phyloP scores from a whole-genome alignment of 2,329 filamentous ascomycete species.

The Trichoderma asperellum region DNA sequence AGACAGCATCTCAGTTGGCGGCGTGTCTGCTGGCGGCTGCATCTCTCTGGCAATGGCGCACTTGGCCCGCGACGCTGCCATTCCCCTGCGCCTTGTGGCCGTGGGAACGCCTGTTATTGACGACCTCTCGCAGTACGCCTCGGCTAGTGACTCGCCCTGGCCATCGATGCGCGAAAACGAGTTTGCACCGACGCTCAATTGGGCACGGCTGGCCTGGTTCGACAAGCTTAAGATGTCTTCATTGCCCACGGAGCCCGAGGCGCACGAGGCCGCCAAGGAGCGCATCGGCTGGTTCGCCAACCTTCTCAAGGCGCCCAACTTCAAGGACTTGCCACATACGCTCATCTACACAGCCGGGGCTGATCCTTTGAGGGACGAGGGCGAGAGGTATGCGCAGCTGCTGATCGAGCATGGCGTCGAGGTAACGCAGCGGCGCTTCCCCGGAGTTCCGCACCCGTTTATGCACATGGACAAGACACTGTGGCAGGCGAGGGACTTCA shows the following conservation, averaged over 20 bases:
- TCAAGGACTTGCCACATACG: constrained; percentile 42
- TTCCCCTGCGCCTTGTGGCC: constrained; percentile 45
- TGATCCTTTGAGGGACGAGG: constrained; percentile 54
- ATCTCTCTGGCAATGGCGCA: constrained; percentile 47
- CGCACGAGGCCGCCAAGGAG: constrained; percentile 30
- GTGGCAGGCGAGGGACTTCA: constrained; percentile 44
- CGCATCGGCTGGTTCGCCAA: constrained; percentile 38
- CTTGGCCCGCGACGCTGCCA: constrained; percentile 45
- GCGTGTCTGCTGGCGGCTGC: constrained; percentile 51
- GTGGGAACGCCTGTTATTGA: constrained; percentile 48
- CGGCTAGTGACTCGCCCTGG: constrained; percentile 45
- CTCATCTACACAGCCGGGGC: constrained; percentile 49
- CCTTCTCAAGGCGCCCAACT: constrained; percentile 43
- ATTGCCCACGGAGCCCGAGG: constrained; percentile 29
- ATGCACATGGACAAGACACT: constrained; percentile 52
- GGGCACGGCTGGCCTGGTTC: constrained; percentile 49
- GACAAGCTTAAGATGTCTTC: constrained; percentile 42
- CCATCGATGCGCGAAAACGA: constrained; percentile 48
- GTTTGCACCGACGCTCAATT: constrained; percentile 50
- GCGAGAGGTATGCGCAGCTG: constrained; percentile 50
- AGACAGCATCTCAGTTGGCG: constrained; percentile 48
- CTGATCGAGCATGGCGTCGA: constrained; percentile 50
- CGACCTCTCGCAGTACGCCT: constrained; percentile 45
- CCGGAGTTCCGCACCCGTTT: constrained; percentile 54
- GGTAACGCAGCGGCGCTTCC: constrained; percentile 51